Conservation (phyloP, 2,329 filamentous ascomycete genomes). For the Colletotrichum viniferum region DNA sequence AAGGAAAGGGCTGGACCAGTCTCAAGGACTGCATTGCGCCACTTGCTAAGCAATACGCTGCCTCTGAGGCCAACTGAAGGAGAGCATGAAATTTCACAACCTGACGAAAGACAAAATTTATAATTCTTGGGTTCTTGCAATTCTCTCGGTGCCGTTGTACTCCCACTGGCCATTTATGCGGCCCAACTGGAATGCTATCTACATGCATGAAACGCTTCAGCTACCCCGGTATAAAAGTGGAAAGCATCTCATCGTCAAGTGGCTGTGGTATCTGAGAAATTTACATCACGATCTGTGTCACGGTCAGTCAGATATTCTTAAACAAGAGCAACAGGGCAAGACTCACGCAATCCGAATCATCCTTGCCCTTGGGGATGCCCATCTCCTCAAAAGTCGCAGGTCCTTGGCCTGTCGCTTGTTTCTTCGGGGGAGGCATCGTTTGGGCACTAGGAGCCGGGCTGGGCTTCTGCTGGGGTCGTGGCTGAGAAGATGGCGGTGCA, state of each 20-base stretch:
- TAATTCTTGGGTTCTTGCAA: neutral
- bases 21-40: neutral
- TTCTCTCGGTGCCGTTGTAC: slow-evolving; percentile 2
- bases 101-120: neutral
- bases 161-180: neutral
- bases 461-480: slow-evolving; percentile 27
- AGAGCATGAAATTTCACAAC: neutral
- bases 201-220: slow-evolving; percentile 2
- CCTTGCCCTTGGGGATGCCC: slow-evolving; percentile 86
- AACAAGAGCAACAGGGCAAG: neutral
- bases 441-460: slow-evolving; percentile 34
- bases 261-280: slow-evolving; percentile 16
- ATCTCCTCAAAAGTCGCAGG: slow-evolving; percentile 98
- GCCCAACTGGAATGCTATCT: slow-evolving; percentile 3
- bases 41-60: neutral
- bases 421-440: slow-evolving; percentile 40
- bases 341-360: slow-evolving; percentile 90
- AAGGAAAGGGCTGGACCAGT: neutral
- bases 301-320: neutral
- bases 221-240: neutral
- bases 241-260: slow-evolving; percentile 16
- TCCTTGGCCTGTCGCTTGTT: slow-evolving; percentile 67
- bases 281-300: slow-evolving; percentile 17
- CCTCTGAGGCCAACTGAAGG: neutral
- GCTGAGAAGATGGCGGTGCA: slow-evolving; percentile 36